These are phyloP conservation scores for Pseudogymnoascus sp. DNA, from an alignment of 2,329 filamentous ascomycete genomes.

Conservation along the genomic window DNA sequence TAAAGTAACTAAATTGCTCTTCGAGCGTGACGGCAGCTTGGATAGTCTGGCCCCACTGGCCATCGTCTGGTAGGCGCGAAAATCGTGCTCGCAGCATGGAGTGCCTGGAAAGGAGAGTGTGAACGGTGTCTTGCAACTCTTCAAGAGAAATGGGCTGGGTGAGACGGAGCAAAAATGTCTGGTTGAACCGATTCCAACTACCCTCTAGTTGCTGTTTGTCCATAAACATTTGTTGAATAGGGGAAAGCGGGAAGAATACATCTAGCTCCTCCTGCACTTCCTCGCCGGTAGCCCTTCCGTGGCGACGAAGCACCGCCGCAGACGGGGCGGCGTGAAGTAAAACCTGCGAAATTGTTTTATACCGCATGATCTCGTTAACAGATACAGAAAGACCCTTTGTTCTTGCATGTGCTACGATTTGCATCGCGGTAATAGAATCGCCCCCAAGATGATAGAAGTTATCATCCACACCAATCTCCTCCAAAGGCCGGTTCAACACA, in stretches of 20 bases:
- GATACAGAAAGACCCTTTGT: background rate
- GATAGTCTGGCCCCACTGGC: constrained; percentile 28
- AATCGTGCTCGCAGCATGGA: constrained; percentile 35
- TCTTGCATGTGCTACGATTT: constrained; percentile 13
- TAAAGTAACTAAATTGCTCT: background rate
- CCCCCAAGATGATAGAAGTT: constrained; percentile 14
- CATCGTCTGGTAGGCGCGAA: constrained; percentile 14
- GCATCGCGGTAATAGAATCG: constrained; percentile 19
- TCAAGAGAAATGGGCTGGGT: background rate
- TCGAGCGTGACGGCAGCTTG: constrained; percentile 19
- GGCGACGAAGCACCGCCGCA: background rate
- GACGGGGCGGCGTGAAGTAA: background rate
- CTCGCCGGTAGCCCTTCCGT: background rate
- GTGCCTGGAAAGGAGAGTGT: constrained; percentile 28
- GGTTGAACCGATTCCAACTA: constrained; percentile 20
- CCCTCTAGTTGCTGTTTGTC: constrained; percentile 11
- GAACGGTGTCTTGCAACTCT: constrained; percentile 20
- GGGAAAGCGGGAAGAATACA: constrained; percentile 17
- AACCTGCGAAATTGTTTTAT: background rate
- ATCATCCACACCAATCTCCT: background rate
- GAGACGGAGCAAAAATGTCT: constrained; percentile 19
- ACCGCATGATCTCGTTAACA: background rate
- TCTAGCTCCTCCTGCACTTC: constrained; percentile 10
- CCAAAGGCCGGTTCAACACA: background rate
- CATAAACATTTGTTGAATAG: constrained; percentile 23